A percentile compares a stretch with the other conserved stretches of the same genome.
Evolutionary conservation across 2,329 filamentous ascomycete genomes (phyloP).

Genomic region (Eutypella sp.): DNA sequence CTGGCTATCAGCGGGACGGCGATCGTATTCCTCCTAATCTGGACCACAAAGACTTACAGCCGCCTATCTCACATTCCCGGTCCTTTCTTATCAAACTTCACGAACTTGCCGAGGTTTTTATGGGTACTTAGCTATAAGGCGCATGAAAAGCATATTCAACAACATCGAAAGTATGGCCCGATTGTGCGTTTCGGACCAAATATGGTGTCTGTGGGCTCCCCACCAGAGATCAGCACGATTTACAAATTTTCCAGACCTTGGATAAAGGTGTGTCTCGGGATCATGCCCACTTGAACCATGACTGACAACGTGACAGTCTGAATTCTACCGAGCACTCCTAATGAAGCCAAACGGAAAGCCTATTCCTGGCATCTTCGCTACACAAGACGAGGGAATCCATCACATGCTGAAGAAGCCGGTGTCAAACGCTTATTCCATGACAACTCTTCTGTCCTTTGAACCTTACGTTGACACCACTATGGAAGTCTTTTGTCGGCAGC

Average conservation of each 20-base stretch:
- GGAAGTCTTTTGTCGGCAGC: slow-evolving; percentile 11
- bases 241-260: slow-evolving; percentile 3
- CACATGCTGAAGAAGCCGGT: slow-evolving; percentile 14
- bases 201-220: slow-evolving; percentile 2
- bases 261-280: not conserved
- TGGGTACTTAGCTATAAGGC: slow-evolving; percentile 8
- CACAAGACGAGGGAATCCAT: slow-evolving; percentile 17
- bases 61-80: slow-evolving; percentile 9
- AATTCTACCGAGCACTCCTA: slow-evolving; percentile 17
- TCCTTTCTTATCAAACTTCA: slow-evolving; percentile 6
- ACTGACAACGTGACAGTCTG: slow-evolving; percentile 5
- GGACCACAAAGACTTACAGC: slow-evolving; percentile 1
- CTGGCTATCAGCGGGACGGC: not conserved
- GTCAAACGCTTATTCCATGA: slow-evolving; percentile 18
- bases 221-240: slow-evolving; percentile 5
- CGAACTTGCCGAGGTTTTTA: slow-evolving; percentile 6
- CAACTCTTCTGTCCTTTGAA: slow-evolving; percentile 18
- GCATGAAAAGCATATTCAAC: slow-evolving; percentile 6
- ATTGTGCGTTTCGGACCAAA: slow-evolving; percentile 10
- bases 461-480: slow-evolving; percentile 17
- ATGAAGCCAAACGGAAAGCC: slow-evolving; percentile 12
- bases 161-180: slow-evolving; percentile 3
- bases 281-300: not conserved
- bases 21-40: not conserved
- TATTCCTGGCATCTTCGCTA: slow-evolving; percentile 17